Evolutionary conservation across 108 stramenopile genomes (phyloP).

Genomic region (Nitzschia sp.): DNA sequence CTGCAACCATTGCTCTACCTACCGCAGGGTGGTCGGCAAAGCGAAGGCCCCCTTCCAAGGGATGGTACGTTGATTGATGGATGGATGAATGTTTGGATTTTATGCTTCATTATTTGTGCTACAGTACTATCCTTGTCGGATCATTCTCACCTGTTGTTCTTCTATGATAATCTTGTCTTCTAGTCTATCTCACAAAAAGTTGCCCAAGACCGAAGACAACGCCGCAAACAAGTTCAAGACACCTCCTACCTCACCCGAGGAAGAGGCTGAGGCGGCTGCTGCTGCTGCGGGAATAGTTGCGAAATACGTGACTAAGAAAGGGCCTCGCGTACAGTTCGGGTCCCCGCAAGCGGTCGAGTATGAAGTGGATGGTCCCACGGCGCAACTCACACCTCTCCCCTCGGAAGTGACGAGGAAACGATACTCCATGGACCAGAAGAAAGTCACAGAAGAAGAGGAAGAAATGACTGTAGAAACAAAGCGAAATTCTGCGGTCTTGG

Average conservation of each 20-base stretch:
- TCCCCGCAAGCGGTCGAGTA: conserved; percentile 36
- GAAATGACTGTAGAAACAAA: conserved; percentile 30
- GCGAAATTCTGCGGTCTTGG: conserved; percentile 24
- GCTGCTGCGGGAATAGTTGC: not conserved
- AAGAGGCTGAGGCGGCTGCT: not conserved
- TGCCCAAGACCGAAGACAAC: not conserved
- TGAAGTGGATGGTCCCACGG: conserved; percentile 29
- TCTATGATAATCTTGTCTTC: not conserved
- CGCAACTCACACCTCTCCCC: conserved; percentile 24
- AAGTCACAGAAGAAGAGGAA: conserved; percentile 24
- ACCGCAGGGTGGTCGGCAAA: conserved; percentile 18
- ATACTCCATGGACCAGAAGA: conserved; percentile 30
- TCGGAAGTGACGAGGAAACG: conserved; percentile 15
- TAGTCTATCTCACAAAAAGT: not conserved
- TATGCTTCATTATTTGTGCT: not conserved
- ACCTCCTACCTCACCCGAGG: conserved; percentile 11
- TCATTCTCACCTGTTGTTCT: not conserved
- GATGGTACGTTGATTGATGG: conserved; percentile 38
- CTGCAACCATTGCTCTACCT: not conserved
- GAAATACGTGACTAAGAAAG: not conserved
- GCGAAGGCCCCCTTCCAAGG: conserved; percentile 24
- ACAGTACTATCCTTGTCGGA: not conserved
- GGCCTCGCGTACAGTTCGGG: conserved; percentile 29
- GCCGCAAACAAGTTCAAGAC: conserved; percentile 15
- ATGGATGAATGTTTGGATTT: not conserved